phyloP scores from a whole-genome alignment of 2,329 filamentous ascomycete genomes.

The Colletotrichum kahawae region DNA sequence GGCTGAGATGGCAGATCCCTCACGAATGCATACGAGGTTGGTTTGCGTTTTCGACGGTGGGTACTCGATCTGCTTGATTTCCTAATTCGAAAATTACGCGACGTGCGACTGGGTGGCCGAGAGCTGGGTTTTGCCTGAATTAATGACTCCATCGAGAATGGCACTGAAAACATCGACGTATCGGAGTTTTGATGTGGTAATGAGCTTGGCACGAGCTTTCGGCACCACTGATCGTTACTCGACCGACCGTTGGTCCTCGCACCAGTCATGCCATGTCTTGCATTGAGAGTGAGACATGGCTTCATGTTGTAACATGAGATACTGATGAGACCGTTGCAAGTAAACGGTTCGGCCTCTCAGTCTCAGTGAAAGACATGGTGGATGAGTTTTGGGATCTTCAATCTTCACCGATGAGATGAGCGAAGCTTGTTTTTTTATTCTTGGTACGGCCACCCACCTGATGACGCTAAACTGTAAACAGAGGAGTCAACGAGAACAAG shows the following conservation, averaged over 20 bases:
- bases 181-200: background rate
- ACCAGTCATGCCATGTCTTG: background rate
- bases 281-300: background rate
- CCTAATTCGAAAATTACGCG: background rate
- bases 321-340: too few relatives aligned
- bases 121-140: background rate
- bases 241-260: background rate
- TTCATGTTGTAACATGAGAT: background rate
- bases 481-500: background rate
- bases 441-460: background rate
- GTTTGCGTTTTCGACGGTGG: background rate
- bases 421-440: background rate
- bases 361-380: background rate
- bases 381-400: background rate
- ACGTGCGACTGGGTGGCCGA: background rate
- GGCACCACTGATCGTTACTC: background rate
- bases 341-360: background rate
- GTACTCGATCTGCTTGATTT: background rate
- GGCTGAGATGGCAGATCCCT: background rate
- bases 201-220: background rate
- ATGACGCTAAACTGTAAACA: conserved; percentile 2
- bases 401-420: background rate
- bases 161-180: background rate
- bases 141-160: background rate
- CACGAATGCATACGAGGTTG: background rate